These are phyloP conservation scores for Cladosporium colombiae DNA, from an alignment of 2,329 filamentous ascomycete species.

Conservation along the genomic window DNA sequence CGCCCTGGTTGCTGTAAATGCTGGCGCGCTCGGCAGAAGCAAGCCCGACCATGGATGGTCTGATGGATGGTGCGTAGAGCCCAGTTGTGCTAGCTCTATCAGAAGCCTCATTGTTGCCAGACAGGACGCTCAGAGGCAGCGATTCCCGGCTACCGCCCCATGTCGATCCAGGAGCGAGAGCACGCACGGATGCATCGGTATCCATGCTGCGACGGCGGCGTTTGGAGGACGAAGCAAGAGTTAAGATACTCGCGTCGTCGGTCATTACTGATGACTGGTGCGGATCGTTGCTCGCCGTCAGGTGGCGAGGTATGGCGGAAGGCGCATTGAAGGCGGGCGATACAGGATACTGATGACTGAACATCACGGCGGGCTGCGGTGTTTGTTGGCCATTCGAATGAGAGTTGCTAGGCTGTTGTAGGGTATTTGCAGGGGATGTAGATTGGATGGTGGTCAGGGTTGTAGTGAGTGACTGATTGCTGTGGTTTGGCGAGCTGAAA, in stretches of 20 bases:
- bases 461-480: conserved; percentile 76
- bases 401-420: conserved; percentile 34
- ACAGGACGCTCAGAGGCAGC: conserved; percentile 75
- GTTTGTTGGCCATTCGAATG: not conserved
- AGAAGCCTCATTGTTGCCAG: conserved; percentile 63
- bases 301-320: conserved; percentile 71
- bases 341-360: conserved; percentile 58
- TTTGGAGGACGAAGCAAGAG: conserved; percentile 79
- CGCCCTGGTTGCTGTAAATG: conserved; percentile 60
- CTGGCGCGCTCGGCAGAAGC: conserved; percentile 69
- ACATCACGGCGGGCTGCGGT: conserved; percentile 48
- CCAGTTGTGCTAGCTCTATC: conserved; percentile 34
- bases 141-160: conserved; percentile 82
- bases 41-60: conserved; percentile 56
- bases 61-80: conserved; percentile 43
- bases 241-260: conserved; percentile 84
- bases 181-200: conserved; percentile 81
- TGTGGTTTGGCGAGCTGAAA: conserved; percentile 53
- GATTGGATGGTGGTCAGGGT: conserved; percentile 86
- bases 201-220: conserved; percentile 77
- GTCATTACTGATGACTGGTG: conserved; percentile 76
- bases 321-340: conserved; percentile 58
- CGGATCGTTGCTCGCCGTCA: conserved; percentile 61
- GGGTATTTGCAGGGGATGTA: conserved; percentile 58
- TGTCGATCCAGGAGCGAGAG: conserved; percentile 77